A percentile compares a stretch with the other conserved stretches of the same genome.
These are phyloP conservation scores for Moesziomyces antarcticus DNA, from an alignment of 1,284 basidiomycete genomes.

Conservation along the genomic window DNA sequence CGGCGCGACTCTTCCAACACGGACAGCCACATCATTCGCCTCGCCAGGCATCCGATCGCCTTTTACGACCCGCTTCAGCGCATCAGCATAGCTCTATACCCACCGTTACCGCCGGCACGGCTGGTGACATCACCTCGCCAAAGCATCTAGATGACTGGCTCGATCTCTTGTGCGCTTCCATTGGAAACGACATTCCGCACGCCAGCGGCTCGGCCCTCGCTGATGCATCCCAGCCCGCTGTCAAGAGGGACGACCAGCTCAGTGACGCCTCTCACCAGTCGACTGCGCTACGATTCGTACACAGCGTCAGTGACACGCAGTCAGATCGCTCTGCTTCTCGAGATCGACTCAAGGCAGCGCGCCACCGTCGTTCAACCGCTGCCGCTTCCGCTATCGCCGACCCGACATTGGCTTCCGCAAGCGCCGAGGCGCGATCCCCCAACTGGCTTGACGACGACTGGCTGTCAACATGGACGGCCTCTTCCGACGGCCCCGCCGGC, in stretches of 20 bases:
- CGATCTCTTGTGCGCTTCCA: conserved; percentile 16
- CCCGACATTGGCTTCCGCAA: not conserved
- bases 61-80: not conserved
- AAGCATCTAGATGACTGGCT: conserved; percentile 26
- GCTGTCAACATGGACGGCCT: conserved; percentile 8
- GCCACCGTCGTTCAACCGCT: not conserved
- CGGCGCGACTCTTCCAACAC: not conserved
- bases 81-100: not conserved
- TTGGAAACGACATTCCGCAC: conserved; percentile 12
- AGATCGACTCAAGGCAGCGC: not conserved
- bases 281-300: not conserved
- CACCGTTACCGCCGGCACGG: not conserved
- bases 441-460: conserved; percentile 20
- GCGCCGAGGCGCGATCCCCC: conserved; percentile 2
- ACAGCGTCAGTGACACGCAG: not conserved
- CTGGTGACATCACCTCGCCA: not conserved
- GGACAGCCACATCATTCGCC: not conserved
- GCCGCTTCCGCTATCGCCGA: not conserved
- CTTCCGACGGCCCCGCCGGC: not conserved
- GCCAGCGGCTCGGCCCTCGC: not conserved
- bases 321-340: not conserved
- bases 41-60: not conserved
- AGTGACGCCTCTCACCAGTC: not conserved
- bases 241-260: not conserved
- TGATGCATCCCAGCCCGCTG: not conserved